Evolutionary conservation across 1,139 yeast species (phyloP).

Genomic region (Kodamaea suecica): DNA sequence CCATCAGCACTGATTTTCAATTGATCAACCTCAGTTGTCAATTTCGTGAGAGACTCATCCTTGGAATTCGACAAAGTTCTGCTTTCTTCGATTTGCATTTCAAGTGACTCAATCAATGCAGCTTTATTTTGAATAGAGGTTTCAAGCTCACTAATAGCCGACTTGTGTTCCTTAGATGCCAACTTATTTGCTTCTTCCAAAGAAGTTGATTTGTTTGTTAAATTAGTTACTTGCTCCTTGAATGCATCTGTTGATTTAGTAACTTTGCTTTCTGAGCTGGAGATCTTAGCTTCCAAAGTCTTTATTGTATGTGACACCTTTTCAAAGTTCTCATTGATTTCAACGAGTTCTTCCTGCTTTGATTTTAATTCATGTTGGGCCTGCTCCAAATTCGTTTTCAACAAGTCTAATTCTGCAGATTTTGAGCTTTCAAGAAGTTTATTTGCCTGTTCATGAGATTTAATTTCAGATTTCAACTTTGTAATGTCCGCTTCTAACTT

Average conservation of each 20-base stretch:
- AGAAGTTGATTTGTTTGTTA: too few relatives aligned
- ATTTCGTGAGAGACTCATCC: background rate
- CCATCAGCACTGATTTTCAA: background rate
- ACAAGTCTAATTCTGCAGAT: background rate
- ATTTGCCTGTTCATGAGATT: too few relatives aligned
- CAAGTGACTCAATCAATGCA: too few relatives aligned
- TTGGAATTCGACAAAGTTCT: background rate
- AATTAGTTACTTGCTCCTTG: too few relatives aligned
- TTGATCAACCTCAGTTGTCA: background rate
- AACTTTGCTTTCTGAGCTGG: too few relatives aligned
- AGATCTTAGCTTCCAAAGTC: background rate
- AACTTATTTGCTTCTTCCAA: too few relatives aligned
- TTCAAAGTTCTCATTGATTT: too few relatives aligned
- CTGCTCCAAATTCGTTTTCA: background rate
- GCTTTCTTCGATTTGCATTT: background rate
- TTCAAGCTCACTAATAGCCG: too few relatives aligned
- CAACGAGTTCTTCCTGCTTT: conserved; percentile 2
- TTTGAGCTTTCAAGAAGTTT: too few relatives aligned
- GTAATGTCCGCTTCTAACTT: background rate
- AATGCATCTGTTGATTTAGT: too few relatives aligned
- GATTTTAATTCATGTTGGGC: background rate
- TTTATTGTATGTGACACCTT: background rate
- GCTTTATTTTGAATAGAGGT: too few relatives aligned
- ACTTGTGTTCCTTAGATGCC: too few relatives aligned
- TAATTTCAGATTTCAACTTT: background rate